Evolutionary conservation across 2,329 filamentous ascomycete genomes (phyloP), one percentile per base, ranked within the genome.

Genomic region (Stagonosporopsis chrysanthemi): DNA sequence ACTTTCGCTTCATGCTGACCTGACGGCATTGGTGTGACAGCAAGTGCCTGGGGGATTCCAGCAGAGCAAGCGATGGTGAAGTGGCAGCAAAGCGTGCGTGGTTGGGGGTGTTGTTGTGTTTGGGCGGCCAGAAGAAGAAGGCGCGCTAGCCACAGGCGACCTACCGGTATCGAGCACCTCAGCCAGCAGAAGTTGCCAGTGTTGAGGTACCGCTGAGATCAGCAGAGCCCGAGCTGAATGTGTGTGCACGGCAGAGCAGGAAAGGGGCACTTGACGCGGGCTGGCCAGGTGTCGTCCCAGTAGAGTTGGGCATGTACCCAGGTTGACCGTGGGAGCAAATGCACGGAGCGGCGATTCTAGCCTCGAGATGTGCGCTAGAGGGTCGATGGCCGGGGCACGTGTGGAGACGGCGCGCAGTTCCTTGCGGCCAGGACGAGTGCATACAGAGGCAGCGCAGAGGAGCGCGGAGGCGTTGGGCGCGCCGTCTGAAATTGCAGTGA

Each of bases 1-100:
- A 62, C 61, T 71, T 74, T 61, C 71, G 73, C 65, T 75, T 75
- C 70, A 72, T 74, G 63, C 45, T 58, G 58, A 52, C 26, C 28
- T 33, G 42, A 26, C 29, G 33, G 31, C 42, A 43, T 57, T 35
- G 42, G 46, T 24, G 51, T 42, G 38, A 54, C 43, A 17, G 38
- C 38, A 41, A 33, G 6, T 38, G 47, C 28, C 11, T 22, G 36
- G 29, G 26, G 17, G 41, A 28, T 29, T 29, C 3, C 46, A 38
- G 33, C 46, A 45, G 26, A 35, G 45, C 36, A 41, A 41, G 41
- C 28, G 52, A 35, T 12, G 41, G 41, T 46, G 52, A 56, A 42
- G 46, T 50, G 52, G 52, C 46, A 50, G 41, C 28, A 28, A 40
- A 26, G 22, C 7, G 53, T 47, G 52, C 42, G 48, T 47, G 53